These are phyloP conservation scores for Leccinum sublutescens DNA, from an alignment of 768 basidiomycete genomes.

Conservation along the genomic window DNA sequence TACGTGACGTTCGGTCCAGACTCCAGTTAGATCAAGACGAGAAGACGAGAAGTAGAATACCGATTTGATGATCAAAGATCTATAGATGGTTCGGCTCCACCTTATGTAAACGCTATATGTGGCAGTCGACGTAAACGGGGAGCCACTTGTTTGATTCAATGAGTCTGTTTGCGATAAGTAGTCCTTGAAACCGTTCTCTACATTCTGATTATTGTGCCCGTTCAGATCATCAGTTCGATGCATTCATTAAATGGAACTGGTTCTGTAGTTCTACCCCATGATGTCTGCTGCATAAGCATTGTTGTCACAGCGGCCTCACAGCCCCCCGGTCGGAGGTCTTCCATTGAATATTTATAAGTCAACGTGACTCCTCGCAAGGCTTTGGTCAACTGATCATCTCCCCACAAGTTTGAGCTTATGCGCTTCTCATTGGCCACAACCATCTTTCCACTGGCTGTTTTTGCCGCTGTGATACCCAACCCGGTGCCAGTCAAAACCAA, in stretches of 20 bases:
- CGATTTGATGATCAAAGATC: too few relatives aligned
- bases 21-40: too few relatives aligned
- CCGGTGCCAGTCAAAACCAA: background rate
- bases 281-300: background rate
- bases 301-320: too few relatives aligned
- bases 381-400: background rate
- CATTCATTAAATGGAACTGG: background rate
- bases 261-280: background rate
- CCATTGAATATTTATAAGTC: background rate
- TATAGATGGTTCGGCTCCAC: too few relatives aligned
- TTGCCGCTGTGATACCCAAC: background rate
- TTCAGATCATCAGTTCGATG: background rate
- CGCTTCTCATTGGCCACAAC: background rate
- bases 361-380: background rate
- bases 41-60: too few relatives aligned
- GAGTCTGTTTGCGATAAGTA: background rate
- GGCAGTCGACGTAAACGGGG: too few relatives aligned
- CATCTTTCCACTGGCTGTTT: background rate
- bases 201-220: too few relatives aligned
- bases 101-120: too few relatives aligned
- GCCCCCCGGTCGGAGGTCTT: background rate
- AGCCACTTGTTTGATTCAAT: too few relatives aligned
- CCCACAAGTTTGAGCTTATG: background rate
- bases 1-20: too few relatives aligned
- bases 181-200: background rate